Base-by-base conservation (phyloP, 2,329 filamentous ascomycete species). In the Sclerotinia borealis region DNA sequence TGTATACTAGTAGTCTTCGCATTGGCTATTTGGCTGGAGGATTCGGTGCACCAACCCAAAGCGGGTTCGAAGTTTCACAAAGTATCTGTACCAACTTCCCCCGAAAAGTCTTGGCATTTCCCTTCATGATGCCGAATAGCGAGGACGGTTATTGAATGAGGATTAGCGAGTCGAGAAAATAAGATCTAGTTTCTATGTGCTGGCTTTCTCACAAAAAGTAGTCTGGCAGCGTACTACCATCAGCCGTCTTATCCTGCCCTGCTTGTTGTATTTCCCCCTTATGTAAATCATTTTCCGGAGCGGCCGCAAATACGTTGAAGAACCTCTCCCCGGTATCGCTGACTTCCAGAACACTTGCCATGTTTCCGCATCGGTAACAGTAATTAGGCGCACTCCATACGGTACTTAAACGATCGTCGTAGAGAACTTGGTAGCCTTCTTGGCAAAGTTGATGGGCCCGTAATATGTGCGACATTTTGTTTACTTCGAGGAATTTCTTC, bases 371-470 rank as follows among this genome's bases (percentile, higher is more conserved):
- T 41, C 93, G 83, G 76, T 96, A 96, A 72, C 82, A 85, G 73
- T 85, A 85, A 65, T 85, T 99, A 2, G 95, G 95, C 5, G 95
- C 95, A 75, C 92, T 97, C 95, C 95, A 99, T 8, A 99, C 95
- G 1, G 95, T 99, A 76, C 92, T 96, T 43, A 99, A 79, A 19
- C 89, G 85, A 77, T 98, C 93, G 72, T 98, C 93, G 76, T 96
- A 99, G 19, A 99, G 85, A 52, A 98, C 90, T 78, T 98, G 95
- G 76, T 93, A 99, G 0, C 95, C 95, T 78, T 99, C 95, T 76
- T 99, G 95, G 76, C 95, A 99, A 5, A 99, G 84, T 79, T 99
- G 95, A 77, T 99, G 95, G n/a, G 95, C 95, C 29, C 95, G 90
- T 63, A 99, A 81, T 68, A 99, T 99, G 76, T 99, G 95, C 37